Conservation (phyloP, 257 asterid species). For the Przewalskia tangutica region DNA sequence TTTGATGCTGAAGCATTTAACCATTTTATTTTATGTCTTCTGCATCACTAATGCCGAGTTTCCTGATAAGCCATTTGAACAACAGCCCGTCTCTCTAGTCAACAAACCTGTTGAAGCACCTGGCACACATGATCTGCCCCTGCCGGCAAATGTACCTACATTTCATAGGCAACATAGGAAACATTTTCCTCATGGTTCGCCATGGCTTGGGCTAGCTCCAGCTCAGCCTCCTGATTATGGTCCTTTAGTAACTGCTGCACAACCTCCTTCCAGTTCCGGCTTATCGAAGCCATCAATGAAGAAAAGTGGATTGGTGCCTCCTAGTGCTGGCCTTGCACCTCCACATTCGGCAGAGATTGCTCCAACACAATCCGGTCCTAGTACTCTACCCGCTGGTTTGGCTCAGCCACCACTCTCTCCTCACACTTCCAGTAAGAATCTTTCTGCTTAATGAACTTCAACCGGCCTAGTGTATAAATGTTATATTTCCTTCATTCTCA, state of each 20-base stretch:
- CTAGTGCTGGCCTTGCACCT: slow-evolving; percentile 33
- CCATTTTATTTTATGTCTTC: slow-evolving; percentile 35
- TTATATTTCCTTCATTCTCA: neutral
- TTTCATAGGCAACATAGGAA: slow-evolving; percentile 24
- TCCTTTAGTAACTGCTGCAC: slow-evolving; percentile 40
- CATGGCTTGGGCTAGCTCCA: slow-evolving; percentile 21
- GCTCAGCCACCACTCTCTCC: slow-evolving; percentile 90
- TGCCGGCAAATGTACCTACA: slow-evolving; percentile 25
- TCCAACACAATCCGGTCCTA: slow-evolving; percentile 50
- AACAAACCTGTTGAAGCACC: slow-evolving; percentile 19
- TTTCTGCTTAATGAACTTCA: neutral
- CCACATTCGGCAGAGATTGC: slow-evolving; percentile 34
- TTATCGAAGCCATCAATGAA: slow-evolving; percentile 43
- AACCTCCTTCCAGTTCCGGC: slow-evolving; percentile 46
- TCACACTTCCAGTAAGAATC: slow-evolving; percentile 54
- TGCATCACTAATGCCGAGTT: slow-evolving; percentile 31
- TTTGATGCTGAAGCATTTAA: slow-evolving; percentile 30
- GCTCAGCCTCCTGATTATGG: slow-evolving; percentile 46
- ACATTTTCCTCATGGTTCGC: slow-evolving; percentile 31
- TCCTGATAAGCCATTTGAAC: slow-evolving; percentile 22
- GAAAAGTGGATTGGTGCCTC: slow-evolving; percentile 37
- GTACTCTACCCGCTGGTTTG: slow-evolving; percentile 54
- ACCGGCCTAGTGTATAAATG: neutral
- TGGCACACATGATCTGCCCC: slow-evolving; percentile 32
- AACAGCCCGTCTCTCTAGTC: slow-evolving; percentile 24